These are phyloP conservation scores for Begonia peltatifolia DNA, from an alignment of 306 rosid genomes.

Conservation along the genomic window DNA sequence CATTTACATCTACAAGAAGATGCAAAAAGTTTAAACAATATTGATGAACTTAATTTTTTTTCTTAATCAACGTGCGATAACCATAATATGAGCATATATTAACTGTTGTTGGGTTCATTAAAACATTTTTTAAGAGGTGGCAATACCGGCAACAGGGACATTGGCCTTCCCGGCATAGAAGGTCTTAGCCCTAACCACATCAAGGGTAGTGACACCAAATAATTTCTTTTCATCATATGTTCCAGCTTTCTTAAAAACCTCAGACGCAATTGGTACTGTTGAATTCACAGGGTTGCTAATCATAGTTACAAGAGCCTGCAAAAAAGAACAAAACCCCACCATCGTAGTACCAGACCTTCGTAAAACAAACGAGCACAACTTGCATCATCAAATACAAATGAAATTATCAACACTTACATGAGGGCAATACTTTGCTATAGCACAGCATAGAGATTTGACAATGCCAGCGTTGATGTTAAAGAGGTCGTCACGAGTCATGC, in stretches of 20 bases:
- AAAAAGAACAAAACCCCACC: neutral
- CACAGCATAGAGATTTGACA: conserved; percentile 51
- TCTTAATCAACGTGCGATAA: no score
- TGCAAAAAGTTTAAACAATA: neutral
- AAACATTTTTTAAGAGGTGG: neutral
- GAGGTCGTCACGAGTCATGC: conserved; percentile 99
- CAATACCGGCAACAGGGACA: conserved; percentile 69
- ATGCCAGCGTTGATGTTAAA: conserved; percentile 94
- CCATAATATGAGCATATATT: no score
- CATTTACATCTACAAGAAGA: conserved; percentile 68
- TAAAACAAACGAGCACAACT: neutral
- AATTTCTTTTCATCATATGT: conserved; percentile 60
- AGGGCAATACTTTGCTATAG: conserved; percentile 83
- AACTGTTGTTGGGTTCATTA: no score
- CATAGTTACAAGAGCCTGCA: conserved; percentile 82
- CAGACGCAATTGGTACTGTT: conserved; percentile 92
- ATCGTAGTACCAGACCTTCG: neutral
- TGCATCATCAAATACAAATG: neutral
- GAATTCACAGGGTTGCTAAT: conserved; percentile 98
- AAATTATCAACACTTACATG: conserved; percentile 34
- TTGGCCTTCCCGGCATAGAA: conserved; percentile 92
- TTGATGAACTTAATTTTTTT: no score
- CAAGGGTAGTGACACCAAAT: conserved; percentile 98
- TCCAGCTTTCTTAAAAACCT: conserved; percentile 93
- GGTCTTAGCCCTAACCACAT: conserved; percentile 91